Evolutionary conservation across 305 asterid species (phyloP).

Genomic region (Fraxinus baroniana): DNA sequence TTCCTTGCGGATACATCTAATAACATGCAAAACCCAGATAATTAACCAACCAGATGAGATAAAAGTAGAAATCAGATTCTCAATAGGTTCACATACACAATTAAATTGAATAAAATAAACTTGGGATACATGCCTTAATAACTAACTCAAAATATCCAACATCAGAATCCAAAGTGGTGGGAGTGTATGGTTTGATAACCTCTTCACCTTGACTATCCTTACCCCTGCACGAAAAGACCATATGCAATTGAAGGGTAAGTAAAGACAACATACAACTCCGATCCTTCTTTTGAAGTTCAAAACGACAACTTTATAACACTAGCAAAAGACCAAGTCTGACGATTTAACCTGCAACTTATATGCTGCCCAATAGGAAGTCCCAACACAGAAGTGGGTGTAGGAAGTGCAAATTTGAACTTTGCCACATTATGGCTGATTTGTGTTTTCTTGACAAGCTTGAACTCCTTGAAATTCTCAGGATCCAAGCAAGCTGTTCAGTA

Average conservation of each 20-base stretch:
- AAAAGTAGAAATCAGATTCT: not conserved
- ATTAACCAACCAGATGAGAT: slow-evolving; percentile 15
- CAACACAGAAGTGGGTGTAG: slow-evolving; percentile 73
- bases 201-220: slow-evolving; percentile 93
- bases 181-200: slow-evolving; percentile 90
- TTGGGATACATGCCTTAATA: slow-evolving; percentile 55
- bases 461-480: slow-evolving; percentile 71
- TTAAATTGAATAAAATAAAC: not conserved
- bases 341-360: slow-evolving; percentile 81
- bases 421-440: slow-evolving; percentile 93
- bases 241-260: not conserved
- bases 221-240: slow-evolving; percentile 54
- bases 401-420: slow-evolving; percentile 73
- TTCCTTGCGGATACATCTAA: slow-evolving; percentile 99
- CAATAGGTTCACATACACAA: not conserved
- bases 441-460: slow-evolving; percentile 77
- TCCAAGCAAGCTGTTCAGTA: slow-evolving; percentile 63
- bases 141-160: slow-evolving; percentile 83
- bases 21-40: slow-evolving; percentile 17
- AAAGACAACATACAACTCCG: not conserved
- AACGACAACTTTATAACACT: not conserved
- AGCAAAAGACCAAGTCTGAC: not conserved
- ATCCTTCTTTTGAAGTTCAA: not conserved
- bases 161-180: slow-evolving; percentile 94
- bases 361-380: slow-evolving; percentile 97